Conservation (phyloP, 179 eudicot genomes). For the Beta macrorhiza region DNA sequence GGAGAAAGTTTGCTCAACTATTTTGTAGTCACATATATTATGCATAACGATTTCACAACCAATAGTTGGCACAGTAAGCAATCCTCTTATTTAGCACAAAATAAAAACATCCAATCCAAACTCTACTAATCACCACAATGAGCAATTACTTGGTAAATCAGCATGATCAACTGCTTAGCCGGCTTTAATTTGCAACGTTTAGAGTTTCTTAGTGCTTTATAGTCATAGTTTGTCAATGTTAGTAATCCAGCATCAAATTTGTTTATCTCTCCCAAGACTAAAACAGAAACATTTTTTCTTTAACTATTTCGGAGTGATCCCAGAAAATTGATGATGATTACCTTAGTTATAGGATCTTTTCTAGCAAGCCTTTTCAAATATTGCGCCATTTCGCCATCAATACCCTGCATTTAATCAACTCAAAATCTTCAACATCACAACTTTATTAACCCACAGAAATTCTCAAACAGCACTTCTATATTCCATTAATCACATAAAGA, state of each 20-base stretch:
- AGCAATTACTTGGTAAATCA: background rate
- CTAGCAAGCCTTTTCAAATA: constrained; percentile 88
- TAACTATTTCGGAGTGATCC: background rate
- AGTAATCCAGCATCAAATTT: background rate
- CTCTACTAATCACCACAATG: background rate
- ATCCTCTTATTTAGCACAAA: background rate
- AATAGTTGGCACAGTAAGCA: background rate
- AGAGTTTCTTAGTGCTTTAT: background rate
- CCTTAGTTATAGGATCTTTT: constrained; percentile 92
- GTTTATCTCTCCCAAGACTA: background rate
- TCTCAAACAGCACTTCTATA: background rate
- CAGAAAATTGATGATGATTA: constrained; percentile 16
- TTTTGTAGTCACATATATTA: background rate
- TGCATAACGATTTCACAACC: background rate
- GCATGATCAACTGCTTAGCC: background rate
- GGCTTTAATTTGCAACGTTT: background rate
- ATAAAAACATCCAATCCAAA: background rate
- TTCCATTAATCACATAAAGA: background rate
- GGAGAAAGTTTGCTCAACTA: background rate
- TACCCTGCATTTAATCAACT: constrained; percentile 51
- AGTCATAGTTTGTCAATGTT: background rate
- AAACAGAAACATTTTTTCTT: background rate
- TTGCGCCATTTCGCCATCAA: constrained; percentile 82
- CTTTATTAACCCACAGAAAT: background rate
- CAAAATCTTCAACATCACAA: constrained; percentile 3